These are phyloP conservation scores for Tetracladium maxilliforme DNA, from an alignment of 2,329 filamentous ascomycete species.

Conservation along the genomic window DNA sequence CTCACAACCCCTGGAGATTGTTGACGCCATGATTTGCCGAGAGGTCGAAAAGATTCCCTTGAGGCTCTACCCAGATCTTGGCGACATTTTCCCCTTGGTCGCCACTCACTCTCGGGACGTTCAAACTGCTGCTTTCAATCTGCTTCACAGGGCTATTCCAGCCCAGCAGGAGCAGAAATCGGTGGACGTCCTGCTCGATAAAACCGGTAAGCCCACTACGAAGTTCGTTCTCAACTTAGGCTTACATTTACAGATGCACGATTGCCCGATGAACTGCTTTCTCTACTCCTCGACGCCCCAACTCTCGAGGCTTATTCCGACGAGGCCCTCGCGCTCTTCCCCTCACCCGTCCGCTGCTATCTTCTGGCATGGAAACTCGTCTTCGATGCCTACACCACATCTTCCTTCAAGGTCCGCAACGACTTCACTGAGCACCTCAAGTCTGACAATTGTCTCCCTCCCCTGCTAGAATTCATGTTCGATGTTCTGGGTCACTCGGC, in stretches of 20 bases:
- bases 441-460: constrained; percentile 49
- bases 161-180: constrained; percentile 67
- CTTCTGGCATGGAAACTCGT: constrained; percentile 80
- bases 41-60: constrained; percentile 50
- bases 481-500: constrained; percentile 71
- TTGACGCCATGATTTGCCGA: constrained; percentile 60
- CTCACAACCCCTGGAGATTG: constrained; percentile 57
- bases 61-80: constrained; percentile 44
- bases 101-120: constrained; percentile 61
- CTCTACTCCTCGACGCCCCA: constrained; percentile 67
- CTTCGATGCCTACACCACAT: constrained; percentile 69
- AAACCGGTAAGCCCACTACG: constrained; percentile 28
- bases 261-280: constrained; percentile 73
- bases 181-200: constrained; percentile 59
- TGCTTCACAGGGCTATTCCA: constrained; percentile 72
- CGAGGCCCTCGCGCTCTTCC: constrained; percentile 52
- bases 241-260: constrained; percentile 32
- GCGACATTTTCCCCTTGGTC: constrained; percentile 61
- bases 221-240: not conserved
- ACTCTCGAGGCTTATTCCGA: constrained; percentile 53
- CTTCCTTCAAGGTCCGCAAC: constrained; percentile 68
- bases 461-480: constrained; percentile 66
- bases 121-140: constrained; percentile 65
- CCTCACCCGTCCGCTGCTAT: constrained; percentile 59
- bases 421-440: constrained; percentile 73